Evolutionary conservation across 73 alveolate genomes (phyloP).

Genomic region (Uronychia binucleata): DNA sequence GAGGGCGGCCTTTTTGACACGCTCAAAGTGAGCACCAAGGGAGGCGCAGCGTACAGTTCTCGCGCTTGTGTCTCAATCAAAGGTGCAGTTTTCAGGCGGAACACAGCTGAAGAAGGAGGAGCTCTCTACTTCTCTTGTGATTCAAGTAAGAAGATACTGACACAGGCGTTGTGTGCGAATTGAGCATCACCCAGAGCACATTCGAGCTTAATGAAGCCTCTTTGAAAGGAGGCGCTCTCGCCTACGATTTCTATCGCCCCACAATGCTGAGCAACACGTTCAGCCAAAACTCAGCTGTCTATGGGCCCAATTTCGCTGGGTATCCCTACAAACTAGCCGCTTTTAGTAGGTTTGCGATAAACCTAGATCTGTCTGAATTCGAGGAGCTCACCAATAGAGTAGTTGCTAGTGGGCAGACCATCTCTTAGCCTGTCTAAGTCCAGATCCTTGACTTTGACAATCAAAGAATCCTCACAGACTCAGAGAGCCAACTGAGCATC

Average conservation of each 20-base stretch:
- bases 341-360: not conserved
- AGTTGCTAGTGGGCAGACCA: not conserved
- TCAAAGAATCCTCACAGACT: not conserved
- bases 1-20: not conserved
- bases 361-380: not conserved
- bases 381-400: not conserved
- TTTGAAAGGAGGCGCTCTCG: not conserved
- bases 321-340: not conserved
- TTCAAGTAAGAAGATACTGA: not conserved
- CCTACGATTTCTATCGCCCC: not conserved
- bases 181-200: not conserved
- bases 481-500: not conserved
- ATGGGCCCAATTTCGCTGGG: not conserved
- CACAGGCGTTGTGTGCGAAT: not conserved
- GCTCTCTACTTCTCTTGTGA: not conserved
- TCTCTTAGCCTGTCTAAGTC: not conserved
- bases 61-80: not conserved
- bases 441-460: not conserved
- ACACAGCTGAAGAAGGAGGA: not conserved
- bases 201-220: not conserved
- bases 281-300: not conserved
- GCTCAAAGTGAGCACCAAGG: not conserved
- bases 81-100: not conserved
- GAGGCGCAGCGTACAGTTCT: not conserved
- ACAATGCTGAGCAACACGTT: not conserved